A percentile compares a stretch with the other conserved stretches of the same genome.
phyloP scores from a whole-genome alignment of 164 flowering plant species.

The Hamamelis virginiana region DNA sequence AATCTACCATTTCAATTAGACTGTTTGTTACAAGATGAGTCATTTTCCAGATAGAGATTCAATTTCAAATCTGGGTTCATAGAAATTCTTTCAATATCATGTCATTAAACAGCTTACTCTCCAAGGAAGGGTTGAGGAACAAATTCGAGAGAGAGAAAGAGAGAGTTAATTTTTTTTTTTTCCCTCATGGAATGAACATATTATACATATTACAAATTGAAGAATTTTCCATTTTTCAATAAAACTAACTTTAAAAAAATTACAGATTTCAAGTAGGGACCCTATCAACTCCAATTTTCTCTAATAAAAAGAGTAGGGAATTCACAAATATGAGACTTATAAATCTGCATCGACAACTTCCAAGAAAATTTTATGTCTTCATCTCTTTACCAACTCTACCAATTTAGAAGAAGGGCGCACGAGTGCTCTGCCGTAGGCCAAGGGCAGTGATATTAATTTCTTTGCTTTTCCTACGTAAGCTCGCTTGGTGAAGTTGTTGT shows the following conservation, averaged over 20 bases:
- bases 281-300: background rate
- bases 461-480: constrained; percentile 41
- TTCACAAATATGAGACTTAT: background rate
- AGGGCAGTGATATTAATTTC: constrained; percentile 36
- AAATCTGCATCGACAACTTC: background rate
- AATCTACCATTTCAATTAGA: too few species aligned
- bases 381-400: constrained; percentile 5
- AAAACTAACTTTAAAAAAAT: too few species aligned
- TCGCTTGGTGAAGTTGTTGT: constrained; percentile 39
- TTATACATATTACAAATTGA: background rate
- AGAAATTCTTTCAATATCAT: too few species aligned
- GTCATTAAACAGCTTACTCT: too few species aligned
- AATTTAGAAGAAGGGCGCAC: constrained; percentile 21
- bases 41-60: too few species aligned
- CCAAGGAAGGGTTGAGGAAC: background rate
- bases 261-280: background rate
- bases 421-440: constrained; percentile 33
- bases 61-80: too few species aligned
- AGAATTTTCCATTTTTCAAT: background rate
- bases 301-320: background rate
- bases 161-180: too few species aligned
- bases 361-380: background rate
- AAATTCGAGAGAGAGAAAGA: background rate
- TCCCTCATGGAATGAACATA: background rate
- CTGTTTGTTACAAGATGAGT: too few species aligned